Evolutionary conservation across 2,329 filamentous ascomycete genomes (phyloP).

Genomic region (Calonectria honghensis): DNA sequence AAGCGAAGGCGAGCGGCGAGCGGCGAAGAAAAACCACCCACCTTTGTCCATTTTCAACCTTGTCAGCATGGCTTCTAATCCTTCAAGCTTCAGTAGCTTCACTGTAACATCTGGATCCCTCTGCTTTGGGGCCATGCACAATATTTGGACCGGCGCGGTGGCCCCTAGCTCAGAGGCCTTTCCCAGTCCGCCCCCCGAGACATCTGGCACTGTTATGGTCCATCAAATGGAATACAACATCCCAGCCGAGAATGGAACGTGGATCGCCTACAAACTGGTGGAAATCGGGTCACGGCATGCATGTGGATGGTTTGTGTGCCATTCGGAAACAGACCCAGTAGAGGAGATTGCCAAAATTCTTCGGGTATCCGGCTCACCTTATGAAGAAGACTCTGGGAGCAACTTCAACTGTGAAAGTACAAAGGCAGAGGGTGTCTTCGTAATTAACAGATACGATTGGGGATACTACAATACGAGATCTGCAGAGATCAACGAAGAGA

Average conservation of each 20-base stretch:
- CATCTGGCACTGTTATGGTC: slow-evolving; percentile 7
- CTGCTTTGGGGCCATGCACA: slow-evolving; percentile 33
- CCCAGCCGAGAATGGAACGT: slow-evolving; percentile 26
- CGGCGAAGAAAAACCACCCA: neutral
- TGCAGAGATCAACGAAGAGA: neutral
- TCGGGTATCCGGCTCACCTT: slow-evolving; percentile 32
- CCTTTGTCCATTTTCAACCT: neutral
- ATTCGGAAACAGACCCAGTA: slow-evolving; percentile 6
- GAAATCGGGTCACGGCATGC: neutral
- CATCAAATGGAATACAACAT: slow-evolving; percentile 30
- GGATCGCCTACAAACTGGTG: slow-evolving; percentile 26
- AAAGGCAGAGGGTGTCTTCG: slow-evolving; percentile 20
- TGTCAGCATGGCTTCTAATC: neutral
- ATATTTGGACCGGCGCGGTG: slow-evolving; percentile 27
- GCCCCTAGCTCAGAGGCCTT: neutral
- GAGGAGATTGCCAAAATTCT: slow-evolving; percentile 33
- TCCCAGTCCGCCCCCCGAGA: neutral
- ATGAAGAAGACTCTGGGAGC: slow-evolving; percentile 30
- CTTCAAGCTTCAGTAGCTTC: slow-evolving; percentile 14
- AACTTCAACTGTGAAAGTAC: slow-evolving; percentile 10
- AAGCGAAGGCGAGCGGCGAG: neutral
- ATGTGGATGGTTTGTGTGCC: slow-evolving; percentile 23
- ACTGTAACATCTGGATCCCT: slow-evolving; percentile 25
- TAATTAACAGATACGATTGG: slow-evolving; percentile 36
- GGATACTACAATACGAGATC: slow-evolving; percentile 7